A percentile compares a stretch with the other conserved stretches of the same genome.
Conservation (phyloP, 495 filamentous ascomycete species). For the Sabuloglossum arenarium region DNA sequence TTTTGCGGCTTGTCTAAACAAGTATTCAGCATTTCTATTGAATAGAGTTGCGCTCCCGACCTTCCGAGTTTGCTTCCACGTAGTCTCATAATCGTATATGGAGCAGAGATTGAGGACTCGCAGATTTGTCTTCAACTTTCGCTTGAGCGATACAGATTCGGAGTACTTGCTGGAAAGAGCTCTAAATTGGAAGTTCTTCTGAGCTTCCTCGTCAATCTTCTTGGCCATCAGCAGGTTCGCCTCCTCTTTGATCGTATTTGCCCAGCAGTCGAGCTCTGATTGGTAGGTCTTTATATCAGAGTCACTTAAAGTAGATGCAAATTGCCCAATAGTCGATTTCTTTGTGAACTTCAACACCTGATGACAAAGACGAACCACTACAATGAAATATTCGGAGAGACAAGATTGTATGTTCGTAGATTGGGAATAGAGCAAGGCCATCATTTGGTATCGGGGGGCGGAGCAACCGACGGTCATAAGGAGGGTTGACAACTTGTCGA, state of each 20-base stretch:
- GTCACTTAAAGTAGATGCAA: slow-evolving; percentile 15
- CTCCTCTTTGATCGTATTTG: slow-evolving; percentile 20
- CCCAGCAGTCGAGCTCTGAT: slow-evolving; percentile 18
- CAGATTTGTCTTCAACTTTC: slow-evolving; percentile 13
- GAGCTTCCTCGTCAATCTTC: slow-evolving; percentile 16
- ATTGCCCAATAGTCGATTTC: slow-evolving; percentile 18
- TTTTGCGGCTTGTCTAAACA: slow-evolving; percentile 21
- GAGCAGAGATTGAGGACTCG: slow-evolving; percentile 21
- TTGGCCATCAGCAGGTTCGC: slow-evolving; percentile 15
- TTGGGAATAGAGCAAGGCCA: slow-evolving; percentile 21
- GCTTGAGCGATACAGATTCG: slow-evolving; percentile 11
- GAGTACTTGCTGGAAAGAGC: slow-evolving; percentile 11
- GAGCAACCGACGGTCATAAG: slow-evolving; percentile 21
- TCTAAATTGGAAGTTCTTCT: slow-evolving; percentile 14
- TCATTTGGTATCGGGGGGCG: slow-evolving; percentile 21
- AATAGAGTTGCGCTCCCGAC: slow-evolving; percentile 19
- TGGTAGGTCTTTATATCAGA: slow-evolving; percentile 16
- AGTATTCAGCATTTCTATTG: slow-evolving; percentile 12
- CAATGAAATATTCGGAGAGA: slow-evolving; percentile 24
- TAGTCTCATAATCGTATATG: slow-evolving; percentile 19
- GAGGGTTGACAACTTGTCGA: slow-evolving; percentile 21
- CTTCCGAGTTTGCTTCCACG: slow-evolving; percentile 24
- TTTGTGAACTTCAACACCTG: slow-evolving; percentile 17
- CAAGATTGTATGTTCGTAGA: slow-evolving; percentile 19
- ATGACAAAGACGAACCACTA: slow-evolving; percentile 22